Conservation (phyloP, 2,329 filamentous ascomycete genomes). For the Aureobasidium sp. region DNA sequence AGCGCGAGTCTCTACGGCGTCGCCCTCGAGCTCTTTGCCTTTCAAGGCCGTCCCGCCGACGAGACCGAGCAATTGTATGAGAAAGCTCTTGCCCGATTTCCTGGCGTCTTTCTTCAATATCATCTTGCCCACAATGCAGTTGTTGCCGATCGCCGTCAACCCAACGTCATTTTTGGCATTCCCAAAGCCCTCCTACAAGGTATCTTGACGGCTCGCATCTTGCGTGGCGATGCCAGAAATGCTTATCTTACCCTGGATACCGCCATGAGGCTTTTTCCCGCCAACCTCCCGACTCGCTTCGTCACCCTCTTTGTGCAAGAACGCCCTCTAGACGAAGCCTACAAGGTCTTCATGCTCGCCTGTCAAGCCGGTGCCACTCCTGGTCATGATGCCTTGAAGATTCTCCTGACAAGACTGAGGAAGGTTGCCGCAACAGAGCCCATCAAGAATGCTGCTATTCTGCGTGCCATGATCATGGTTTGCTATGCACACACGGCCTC, state of each 20-base stretch:
- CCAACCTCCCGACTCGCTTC: conserved; percentile 34
- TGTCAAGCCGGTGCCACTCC: conserved; percentile 38
- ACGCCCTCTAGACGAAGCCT: conserved; percentile 41
- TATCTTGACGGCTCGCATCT: conserved; percentile 42
- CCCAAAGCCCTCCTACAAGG: conserved; percentile 41
- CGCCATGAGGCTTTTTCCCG: conserved; percentile 41
- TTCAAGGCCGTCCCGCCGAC: conserved; percentile 32
- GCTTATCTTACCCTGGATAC: conserved; percentile 47
- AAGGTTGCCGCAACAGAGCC: background rate
- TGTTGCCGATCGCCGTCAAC: conserved; percentile 35
- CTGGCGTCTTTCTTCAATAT: conserved; percentile 41
- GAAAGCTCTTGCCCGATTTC: conserved; percentile 41
- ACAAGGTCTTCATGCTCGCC: conserved; percentile 42
- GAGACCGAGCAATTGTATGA: conserved; percentile 41
- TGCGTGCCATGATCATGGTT: conserved; percentile 36
- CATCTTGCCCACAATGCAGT: conserved; percentile 43
- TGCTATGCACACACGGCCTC: conserved; percentile 37
- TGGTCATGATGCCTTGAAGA: conserved; percentile 27
- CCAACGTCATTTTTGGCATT: conserved; percentile 29
- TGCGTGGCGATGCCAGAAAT: conserved; percentile 39
- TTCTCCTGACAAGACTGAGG: conserved; percentile 29
- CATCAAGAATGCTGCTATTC: conserved; percentile 17
- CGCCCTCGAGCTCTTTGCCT: conserved; percentile 43
- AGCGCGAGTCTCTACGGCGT: conserved; percentile 39
- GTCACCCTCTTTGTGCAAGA: conserved; percentile 41